Evolutionary conservation across 345 rosid species (phyloP).

Genomic region (Lepidium africanum): DNA sequence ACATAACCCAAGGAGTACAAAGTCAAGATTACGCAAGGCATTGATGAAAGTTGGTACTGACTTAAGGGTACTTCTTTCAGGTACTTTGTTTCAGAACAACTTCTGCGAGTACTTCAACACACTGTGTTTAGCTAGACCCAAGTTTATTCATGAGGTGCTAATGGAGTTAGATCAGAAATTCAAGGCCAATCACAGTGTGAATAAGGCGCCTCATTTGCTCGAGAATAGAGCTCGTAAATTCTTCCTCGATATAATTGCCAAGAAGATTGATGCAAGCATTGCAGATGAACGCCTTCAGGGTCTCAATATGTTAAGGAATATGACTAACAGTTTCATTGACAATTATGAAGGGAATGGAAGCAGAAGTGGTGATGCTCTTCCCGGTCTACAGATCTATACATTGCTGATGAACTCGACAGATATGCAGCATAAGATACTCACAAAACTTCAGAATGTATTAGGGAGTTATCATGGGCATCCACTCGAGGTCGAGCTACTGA

Average conservation of each 20-base stretch:
- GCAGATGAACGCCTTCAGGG: slow-evolving; percentile 77
- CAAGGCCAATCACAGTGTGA: slow-evolving; percentile 31
- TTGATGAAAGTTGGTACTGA: slow-evolving; percentile 91
- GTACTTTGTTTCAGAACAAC: slow-evolving; percentile 92
- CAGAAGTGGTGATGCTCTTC: slow-evolving; percentile 54
- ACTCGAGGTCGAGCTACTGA: slow-evolving; percentile 73
- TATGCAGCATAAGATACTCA: slow-evolving; percentile 49
- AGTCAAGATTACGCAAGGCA: slow-evolving; percentile 82
- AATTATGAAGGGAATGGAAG: slow-evolving; percentile 55
- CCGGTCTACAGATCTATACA: slow-evolving; percentile 87
- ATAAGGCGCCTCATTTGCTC: slow-evolving; percentile 60
- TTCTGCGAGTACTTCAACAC: slow-evolving; percentile 95
- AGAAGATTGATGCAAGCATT: slow-evolving; percentile 57
- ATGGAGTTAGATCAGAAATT: slow-evolving; percentile 58
- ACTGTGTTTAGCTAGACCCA: slow-evolving; percentile 84
- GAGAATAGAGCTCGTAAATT: slow-evolving; percentile 85
- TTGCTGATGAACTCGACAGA: slow-evolving; percentile 82
- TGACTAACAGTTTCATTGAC: slow-evolving; percentile 76
- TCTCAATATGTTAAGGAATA: slow-evolving; percentile 63
- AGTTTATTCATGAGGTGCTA: slow-evolving; percentile 67
- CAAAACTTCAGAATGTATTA: slow-evolving; percentile 59
- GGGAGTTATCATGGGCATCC: slow-evolving; percentile 50
- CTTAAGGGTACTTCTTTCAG: slow-evolving; percentile 72
- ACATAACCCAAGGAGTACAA: slow-evolving; percentile 92
- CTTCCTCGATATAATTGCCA: slow-evolving; percentile 70